phyloP scores from a whole-genome alignment of 805 yeast species.

The Diddensiella santjacobensis region DNA sequence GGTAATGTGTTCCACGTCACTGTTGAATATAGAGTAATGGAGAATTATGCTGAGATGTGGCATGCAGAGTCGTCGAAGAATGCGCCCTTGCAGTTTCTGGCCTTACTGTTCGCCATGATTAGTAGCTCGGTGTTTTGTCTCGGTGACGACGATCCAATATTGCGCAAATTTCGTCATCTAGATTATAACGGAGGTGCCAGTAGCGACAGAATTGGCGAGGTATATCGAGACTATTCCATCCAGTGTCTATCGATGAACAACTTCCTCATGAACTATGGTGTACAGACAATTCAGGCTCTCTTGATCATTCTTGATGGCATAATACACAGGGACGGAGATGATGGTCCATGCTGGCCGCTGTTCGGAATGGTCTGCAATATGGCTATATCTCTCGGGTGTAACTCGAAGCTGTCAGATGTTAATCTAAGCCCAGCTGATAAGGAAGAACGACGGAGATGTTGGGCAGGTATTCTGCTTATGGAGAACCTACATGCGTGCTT shows the following conservation, averaged over 20 bases:
- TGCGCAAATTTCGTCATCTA: neutral
- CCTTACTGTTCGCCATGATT: neutral
- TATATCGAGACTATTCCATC: conserved; percentile 2
- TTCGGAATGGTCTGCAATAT: conserved; percentile 8
- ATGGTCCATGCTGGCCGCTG: conserved; percentile 13
- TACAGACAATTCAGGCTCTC: conserved; percentile 13
- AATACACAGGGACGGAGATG: conserved; percentile 10
- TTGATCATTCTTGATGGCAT: conserved; percentile 6
- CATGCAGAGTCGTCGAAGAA: neutral
- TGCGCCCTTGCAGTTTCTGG: neutral
- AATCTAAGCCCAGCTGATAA: conserved; percentile 6
- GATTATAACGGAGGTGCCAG: neutral
- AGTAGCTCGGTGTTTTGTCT: neutral
- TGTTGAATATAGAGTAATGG: conserved; percentile 5
- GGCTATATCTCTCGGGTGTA: conserved; percentile 15
- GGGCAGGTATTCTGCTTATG: conserved; percentile 14
- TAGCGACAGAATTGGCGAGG: neutral
- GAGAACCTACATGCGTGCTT: conserved; percentile 15
- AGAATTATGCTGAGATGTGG: conserved; percentile 4
- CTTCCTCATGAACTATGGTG: conserved; percentile 7
- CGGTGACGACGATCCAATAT: neutral
- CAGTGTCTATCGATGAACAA: conserved; percentile 15
- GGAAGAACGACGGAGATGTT: conserved; percentile 12
- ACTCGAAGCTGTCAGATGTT: conserved; percentile 5
- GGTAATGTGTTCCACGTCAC: conserved; percentile 9